Percentiles rank a stretch among this genome's conserved stretches.
phyloP scores from a whole-genome alignment of 352 stramenopile genomes.

The Pythium myriotylum region DNA sequence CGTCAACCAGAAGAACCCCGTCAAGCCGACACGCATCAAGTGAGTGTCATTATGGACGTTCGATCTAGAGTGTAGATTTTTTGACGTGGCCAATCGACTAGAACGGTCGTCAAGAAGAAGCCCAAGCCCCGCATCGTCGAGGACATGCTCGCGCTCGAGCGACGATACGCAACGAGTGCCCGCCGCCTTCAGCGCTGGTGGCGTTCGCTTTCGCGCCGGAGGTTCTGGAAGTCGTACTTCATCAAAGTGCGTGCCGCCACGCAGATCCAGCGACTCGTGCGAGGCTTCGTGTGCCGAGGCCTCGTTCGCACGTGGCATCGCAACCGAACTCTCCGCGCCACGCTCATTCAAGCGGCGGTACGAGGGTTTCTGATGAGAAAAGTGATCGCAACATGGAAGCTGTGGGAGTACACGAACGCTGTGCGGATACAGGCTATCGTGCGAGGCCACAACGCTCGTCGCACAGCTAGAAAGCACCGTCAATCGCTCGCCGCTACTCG shows the following conservation, averaged over 20 bases:
- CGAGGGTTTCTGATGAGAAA: slow-evolving; percentile 53
- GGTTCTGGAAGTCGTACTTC: slow-evolving; percentile 55
- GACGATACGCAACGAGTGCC: slow-evolving; percentile 51
- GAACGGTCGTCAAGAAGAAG: slow-evolving; percentile 31
- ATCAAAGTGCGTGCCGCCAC: slow-evolving; percentile 40
- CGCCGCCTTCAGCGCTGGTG: slow-evolving; percentile 62
- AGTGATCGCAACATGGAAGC: slow-evolving; percentile 48
- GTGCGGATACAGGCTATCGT: slow-evolving; percentile 69
- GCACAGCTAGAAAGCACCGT: slow-evolving; percentile 10
- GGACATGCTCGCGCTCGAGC: slow-evolving; percentile 73
- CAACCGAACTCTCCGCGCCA: slow-evolving; percentile 50
- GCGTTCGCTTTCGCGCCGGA: slow-evolving; percentile 37
- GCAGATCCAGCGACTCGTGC: slow-evolving; percentile 56
- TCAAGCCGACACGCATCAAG: slow-evolving; percentile 35
- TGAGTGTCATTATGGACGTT: slow-evolving; percentile 18
- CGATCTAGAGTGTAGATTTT: too few relatives aligned
- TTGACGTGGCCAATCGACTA: not conserved
- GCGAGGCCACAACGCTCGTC: slow-evolving; percentile 46
- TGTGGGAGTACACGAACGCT: slow-evolving; percentile 64
- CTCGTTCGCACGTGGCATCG: slow-evolving; percentile 57
- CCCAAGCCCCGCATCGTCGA: slow-evolving; percentile 63
- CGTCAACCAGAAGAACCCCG: slow-evolving; percentile 7
- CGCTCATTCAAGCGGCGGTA: slow-evolving; percentile 60
- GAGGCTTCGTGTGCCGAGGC: slow-evolving; percentile 54
- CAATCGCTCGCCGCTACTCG: slow-evolving; percentile 42